Base-by-base conservation (phyloP, 768 basidiomycete species). In the Tubosaeta brunneosetosa region DNA sequence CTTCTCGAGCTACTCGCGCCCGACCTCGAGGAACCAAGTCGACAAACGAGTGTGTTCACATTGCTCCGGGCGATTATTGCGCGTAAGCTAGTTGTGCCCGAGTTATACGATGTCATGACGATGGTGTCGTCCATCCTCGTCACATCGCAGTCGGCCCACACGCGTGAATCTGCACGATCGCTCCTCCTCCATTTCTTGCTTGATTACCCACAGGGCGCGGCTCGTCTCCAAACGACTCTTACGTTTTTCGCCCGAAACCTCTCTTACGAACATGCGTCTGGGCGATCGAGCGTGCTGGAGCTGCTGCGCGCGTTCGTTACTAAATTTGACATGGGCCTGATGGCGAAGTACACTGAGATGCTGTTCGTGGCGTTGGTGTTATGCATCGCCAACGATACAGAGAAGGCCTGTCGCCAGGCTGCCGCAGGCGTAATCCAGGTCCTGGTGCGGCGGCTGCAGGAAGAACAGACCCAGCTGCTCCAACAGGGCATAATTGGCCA, bases 101-200 rank as follows among this genome's bases (percentile, higher is more conserved):
- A 98, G 69, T 87, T 99, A 47, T 99, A 99, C 72, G 94, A 98
- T 67, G 72, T 94, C 33, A 97, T 99, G 94, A 91, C 91, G 54
- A 84, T 85, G 53, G 85, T 97, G 19, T 85, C 92, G 3, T 86
- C 92, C 58, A 82, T 95, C 60, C 85, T 97, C 78, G 91, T 99
- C 37, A 94, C 93, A 12, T 94, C 82, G 59, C 95, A 98, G 68
- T 93, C 94, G 3, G 69, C 83, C 0, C 86, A 88, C 60, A 91
- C 95, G 8, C 94, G 94, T 65, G 94, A 97, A 66, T 82, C 90
- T 9, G 95, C 91, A 54, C 86, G 97, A 17, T 83, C 86, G 43
- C 82, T 93, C 29, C 77, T 95, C 25, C 81, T 98, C 36, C 92
- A 94, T 63, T 99, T 99, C 77, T 74, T 98, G 44, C 81, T 98